Evolutionary conservation across 2,329 filamentous ascomycete species (phyloP), one percentile per base, ranked within the genome.

Genomic region (Colletotrichum sidae): DNA sequence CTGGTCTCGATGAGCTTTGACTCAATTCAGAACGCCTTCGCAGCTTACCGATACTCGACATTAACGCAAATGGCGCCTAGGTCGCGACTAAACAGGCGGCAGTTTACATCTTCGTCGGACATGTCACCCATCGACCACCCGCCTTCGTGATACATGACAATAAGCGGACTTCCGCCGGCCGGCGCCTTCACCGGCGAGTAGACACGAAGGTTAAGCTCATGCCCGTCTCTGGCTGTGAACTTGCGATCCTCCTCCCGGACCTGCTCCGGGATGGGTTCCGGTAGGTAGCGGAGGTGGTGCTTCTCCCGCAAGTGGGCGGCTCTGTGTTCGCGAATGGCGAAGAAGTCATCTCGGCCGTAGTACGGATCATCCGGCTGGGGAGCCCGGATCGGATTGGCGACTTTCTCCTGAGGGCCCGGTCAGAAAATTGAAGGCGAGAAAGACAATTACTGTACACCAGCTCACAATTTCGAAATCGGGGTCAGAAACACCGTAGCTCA

Each of bases 31-130:
- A n/a, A 9, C 2, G 10, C 12, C 1, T 13, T 3, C n/a, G 2
- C 0, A 17, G 8, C 57, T 12, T 13, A 62, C 62, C 84, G 72
- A 68, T 86, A 86, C 55, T 84, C 83, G 2, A 85, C 78, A 60
- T 81, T 84, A 6, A 84, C 72, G 33, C 58, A 65, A 12, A 62
- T 13, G 0, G 62, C 62, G 1, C 62, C 52, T 3, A 65, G 35
- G 25, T 65, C 57, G 0, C 58, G 58, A 11, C 57, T 65, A 39
- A 65, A 65, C 1, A 65, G 57, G 1, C 57, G 62, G 3, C 62
- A 62, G 37, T 65, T 62, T 2, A 62, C 58, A 25, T 65, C 62
- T 34, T 65, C 62, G 12, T 65, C 62, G 11, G 62, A 51, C 4
- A 65, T 6, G 33, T 62, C 62, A 12, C 62, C 62, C 35, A 33